phyloP scores from a whole-genome alignment of 768 basidiomycete genomes.

The Leucocoprinus birnbaumii region DNA sequence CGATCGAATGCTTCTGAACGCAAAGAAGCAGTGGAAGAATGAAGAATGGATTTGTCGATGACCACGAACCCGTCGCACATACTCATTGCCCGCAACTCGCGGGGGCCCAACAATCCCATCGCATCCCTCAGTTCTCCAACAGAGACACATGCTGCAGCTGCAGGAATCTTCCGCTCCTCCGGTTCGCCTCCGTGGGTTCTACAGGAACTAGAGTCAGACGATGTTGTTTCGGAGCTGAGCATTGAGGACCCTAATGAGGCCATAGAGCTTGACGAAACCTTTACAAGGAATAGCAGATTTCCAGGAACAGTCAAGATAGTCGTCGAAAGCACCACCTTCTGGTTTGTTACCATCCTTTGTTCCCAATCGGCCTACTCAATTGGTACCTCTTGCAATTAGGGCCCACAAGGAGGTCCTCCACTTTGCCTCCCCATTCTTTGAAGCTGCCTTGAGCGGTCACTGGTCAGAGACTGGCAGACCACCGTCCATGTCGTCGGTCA shows the following conservation, averaged over 20 bases:
- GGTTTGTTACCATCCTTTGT: constrained; percentile 46
- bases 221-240: constrained; percentile 65
- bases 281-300: constrained; percentile 60
- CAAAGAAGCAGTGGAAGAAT: not conserved
- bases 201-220: constrained; percentile 72
- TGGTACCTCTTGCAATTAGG: constrained; percentile 38
- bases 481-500: constrained; percentile 75
- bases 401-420: constrained; percentile 89
- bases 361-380: not conserved
- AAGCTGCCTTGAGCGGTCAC: constrained; percentile 84
- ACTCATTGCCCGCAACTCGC: constrained; percentile 83
- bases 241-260: constrained; percentile 64
- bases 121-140: constrained; percentile 82
- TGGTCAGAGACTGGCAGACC: constrained; percentile 90
- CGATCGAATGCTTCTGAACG: not conserved
- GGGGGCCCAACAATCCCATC: constrained; percentile 71
- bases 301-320: constrained; percentile 91
- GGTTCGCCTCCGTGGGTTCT: constrained; percentile 79
- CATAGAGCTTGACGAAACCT: constrained; percentile 81
- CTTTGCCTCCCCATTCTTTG: constrained; percentile 95
- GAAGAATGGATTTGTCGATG: constrained; percentile 30
- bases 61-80: constrained; percentile 82
- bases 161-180: constrained; percentile 80
- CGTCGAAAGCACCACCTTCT: constrained; percentile 87
- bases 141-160: constrained; percentile 85